These are phyloP conservation scores for Alisma plantagoaquatica DNA, from an alignment of 106 monocot species.

Conservation along the genomic window DNA sequence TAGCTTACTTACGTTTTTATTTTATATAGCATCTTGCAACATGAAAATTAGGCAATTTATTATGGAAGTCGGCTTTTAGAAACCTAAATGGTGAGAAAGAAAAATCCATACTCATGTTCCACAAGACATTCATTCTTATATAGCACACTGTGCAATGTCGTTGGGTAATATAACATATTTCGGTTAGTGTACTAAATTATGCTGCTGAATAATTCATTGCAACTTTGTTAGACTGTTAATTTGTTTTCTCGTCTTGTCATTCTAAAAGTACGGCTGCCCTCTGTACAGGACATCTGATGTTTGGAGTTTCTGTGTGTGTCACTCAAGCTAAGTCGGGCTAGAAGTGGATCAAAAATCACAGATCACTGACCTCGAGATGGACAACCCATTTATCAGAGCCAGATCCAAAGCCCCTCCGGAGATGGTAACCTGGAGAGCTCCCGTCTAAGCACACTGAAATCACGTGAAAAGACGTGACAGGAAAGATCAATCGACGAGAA, in stretches of 20 bases:
- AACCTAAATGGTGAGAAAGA: neutral
- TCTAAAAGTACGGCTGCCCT: too few species aligned
- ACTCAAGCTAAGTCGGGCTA: too few species aligned
- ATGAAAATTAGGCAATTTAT: neutral
- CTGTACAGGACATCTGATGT: too few species aligned
- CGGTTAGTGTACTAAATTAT: neutral
- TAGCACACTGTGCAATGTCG: neutral
- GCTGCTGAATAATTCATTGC: neutral
- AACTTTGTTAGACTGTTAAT: neutral
- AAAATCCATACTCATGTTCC: neutral
- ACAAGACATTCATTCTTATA: neutral
- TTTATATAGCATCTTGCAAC: too few species aligned
- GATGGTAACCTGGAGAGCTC: conserved; percentile 58
- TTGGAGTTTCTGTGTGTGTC: too few species aligned
- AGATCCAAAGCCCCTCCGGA: conserved; percentile 43
- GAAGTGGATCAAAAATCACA: neutral
- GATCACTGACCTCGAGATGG: conserved; percentile 48
- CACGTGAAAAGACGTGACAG: neutral
- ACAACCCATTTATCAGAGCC: conserved; percentile 55
- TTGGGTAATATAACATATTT: neutral
- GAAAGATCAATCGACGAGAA: neutral
- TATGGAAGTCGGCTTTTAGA: neutral
- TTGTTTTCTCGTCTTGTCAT: too few species aligned
- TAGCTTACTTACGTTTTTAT: too few species aligned
- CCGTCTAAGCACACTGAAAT: conserved; percentile 83